Evolutionary conservation across 805 yeast species (phyloP).

Genomic region (Yamadazyma sp.): DNA sequence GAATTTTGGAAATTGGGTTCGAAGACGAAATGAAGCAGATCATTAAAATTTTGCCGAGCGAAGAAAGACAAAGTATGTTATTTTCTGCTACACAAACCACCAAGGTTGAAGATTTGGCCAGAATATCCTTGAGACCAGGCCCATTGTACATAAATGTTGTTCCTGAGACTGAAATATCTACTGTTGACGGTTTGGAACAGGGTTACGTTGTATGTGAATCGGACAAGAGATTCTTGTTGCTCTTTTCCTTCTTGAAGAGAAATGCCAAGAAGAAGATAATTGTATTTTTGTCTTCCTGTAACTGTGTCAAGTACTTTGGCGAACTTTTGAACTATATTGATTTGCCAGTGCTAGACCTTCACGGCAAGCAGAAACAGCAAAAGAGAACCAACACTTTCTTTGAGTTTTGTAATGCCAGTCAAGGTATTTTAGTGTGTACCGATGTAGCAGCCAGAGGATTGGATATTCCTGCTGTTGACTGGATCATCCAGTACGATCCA

Average conservation of each 20-base stretch:
- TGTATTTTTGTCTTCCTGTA: constrained; percentile 94
- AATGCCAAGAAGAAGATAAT: constrained; percentile 88
- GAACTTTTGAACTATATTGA: constrained; percentile 95
- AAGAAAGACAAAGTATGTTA: constrained; percentile 92
- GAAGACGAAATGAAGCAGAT: constrained; percentile 99
- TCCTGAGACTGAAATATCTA: constrained; percentile 75
- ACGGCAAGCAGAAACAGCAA: constrained; percentile 98
- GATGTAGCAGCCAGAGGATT: constrained; percentile 99
- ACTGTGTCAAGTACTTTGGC: constrained; percentile 93
- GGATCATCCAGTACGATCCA: constrained; percentile 99
- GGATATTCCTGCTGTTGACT: constrained; percentile 97
- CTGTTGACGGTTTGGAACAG: constrained; percentile 96
- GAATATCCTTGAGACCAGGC: constrained; percentile 92
- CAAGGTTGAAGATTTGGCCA: constrained; percentile 95
- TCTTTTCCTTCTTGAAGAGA: constrained; percentile 91
- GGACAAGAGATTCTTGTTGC: constrained; percentile 84
- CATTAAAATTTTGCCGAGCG: constrained; percentile 87
- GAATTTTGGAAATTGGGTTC: constrained; percentile 96
- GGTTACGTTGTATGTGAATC: constrained; percentile 98
- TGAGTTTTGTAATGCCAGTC: constrained; percentile 96
- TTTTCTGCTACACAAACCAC: constrained; percentile 99
- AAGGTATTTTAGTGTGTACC: constrained; percentile 90
- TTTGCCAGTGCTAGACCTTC: constrained; percentile 92
- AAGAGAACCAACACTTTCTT: constrained; percentile 97
- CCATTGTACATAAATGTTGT: constrained; percentile 94